Conservation (phyloP, 2,329 filamentous ascomycete species). For the Claviceps maximensis region DNA sequence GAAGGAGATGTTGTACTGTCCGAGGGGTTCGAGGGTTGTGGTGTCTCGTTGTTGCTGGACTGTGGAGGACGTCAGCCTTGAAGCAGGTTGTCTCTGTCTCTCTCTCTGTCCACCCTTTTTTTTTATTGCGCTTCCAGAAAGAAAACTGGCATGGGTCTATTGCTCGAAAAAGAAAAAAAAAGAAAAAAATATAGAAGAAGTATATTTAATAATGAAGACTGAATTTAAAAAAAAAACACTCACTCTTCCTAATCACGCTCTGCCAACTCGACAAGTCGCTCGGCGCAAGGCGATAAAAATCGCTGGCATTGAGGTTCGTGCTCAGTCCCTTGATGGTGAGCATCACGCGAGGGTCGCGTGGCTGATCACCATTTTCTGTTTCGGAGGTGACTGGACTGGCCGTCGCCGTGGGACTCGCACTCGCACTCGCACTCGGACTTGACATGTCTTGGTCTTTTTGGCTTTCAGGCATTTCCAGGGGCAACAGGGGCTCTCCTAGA, state of each 20-base stretch:
- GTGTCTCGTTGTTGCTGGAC: slow-evolving; percentile 53
- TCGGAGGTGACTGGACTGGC: not conserved
- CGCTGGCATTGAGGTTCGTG: slow-evolving; percentile 46
- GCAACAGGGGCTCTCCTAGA: not conserved
- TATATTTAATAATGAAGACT: too few relatives aligned
- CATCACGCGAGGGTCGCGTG: slow-evolving; percentile 15
- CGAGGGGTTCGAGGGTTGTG: slow-evolving; percentile 47
- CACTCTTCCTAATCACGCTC: slow-evolving; percentile 45
- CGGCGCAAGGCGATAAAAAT: slow-evolving; percentile 56
- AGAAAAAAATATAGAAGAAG: too few relatives aligned
- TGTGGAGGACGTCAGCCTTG: slow-evolving; percentile 8
- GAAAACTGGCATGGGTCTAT: too few relatives aligned
- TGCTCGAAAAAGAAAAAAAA: not conserved
- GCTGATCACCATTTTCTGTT: not conserved
- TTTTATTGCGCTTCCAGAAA: not conserved
- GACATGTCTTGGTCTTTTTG: not conserved
- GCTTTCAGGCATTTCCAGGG: not conserved
- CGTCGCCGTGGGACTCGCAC: not conserved
- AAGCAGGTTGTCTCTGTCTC: not conserved
- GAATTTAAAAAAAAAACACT: too few relatives aligned
- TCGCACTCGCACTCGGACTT: not conserved
- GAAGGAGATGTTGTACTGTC: slow-evolving; percentile 60
- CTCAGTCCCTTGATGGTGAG: slow-evolving; percentile 48
- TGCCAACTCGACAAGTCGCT: slow-evolving; percentile 58
- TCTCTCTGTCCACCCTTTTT: not conserved